Percentiles rank a stretch among this genome's conserved stretches.
Conservation (phyloP, 2,329 filamentous ascomycete genomes). For the Trichoderma guizhouense region DNA sequence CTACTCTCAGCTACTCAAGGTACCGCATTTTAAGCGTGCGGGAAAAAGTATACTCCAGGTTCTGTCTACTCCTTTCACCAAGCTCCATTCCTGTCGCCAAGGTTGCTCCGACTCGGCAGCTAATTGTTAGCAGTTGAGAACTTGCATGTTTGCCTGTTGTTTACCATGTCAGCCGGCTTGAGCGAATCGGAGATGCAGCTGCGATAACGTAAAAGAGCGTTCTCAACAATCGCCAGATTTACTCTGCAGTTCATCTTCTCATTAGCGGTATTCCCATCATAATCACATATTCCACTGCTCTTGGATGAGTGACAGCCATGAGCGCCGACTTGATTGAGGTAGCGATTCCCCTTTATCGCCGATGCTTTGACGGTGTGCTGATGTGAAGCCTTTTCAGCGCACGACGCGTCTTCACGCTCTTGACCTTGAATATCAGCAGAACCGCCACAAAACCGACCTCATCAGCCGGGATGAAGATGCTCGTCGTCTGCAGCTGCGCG, state of each 20-base stretch:
- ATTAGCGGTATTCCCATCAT: not conserved
- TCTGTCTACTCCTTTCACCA: not conserved
- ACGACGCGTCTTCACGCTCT: conserved; percentile 50
- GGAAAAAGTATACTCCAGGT: not conserved
- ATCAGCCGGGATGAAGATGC: conserved; percentile 72
- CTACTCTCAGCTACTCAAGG: not conserved
- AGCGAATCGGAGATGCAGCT: not conserved
- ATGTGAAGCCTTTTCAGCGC: conserved; percentile 34
- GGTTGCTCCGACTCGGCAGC: not conserved
- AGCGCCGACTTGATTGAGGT: conserved; percentile 29
- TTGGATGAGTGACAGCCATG: conserved; percentile 22
- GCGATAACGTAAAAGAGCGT: not conserved
- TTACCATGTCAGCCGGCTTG: not conserved
- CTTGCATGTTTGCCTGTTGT: not conserved
- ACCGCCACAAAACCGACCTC: conserved; percentile 61
- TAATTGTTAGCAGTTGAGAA: not conserved
- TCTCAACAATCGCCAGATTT: not conserved
- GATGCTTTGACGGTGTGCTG: conserved; percentile 3
- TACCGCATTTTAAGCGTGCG: not conserved
- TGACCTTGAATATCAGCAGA: conserved; percentile 67
- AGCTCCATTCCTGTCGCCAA: not conserved
- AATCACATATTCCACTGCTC: not conserved
- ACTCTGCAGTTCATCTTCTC: not conserved
- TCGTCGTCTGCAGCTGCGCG: conserved; percentile 65
- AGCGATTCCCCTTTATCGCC: conserved; percentile 9